phyloP scores from a whole-genome alignment of 176 grass and related monocot genomes.

The Oryza coarctata region DNA sequence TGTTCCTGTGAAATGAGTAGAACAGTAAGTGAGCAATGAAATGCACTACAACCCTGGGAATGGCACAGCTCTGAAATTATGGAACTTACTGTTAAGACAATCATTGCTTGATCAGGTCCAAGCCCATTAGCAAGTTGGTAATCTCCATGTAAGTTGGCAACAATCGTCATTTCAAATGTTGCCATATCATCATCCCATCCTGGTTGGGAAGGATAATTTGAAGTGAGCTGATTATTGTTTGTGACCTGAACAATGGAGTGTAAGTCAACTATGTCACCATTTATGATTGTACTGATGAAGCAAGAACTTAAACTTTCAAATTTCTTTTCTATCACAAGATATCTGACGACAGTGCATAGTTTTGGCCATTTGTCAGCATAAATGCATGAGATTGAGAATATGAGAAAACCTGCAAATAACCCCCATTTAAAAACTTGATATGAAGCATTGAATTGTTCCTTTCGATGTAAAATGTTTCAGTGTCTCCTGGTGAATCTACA shows the following conservation, averaged over 20 bases:
- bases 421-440: conserved; percentile 71
- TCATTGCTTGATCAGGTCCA: conserved; percentile 50
- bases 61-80: conserved; percentile 8
- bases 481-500: conserved; percentile 43
- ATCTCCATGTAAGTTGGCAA: conserved; percentile 80
- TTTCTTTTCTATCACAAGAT: conserved; percentile 8
- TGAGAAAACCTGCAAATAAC: conserved; percentile 63
- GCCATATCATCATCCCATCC: conserved; percentile 64
- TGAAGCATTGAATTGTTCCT: conserved; percentile 69
- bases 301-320: conserved; percentile 1
- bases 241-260: conserved; percentile 59
- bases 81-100: conserved; percentile 61
- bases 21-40: not conserved
- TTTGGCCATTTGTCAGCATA: not conserved
- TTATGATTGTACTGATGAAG: not conserved
- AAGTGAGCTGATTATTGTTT: conserved; percentile 54
- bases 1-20: conserved; percentile 57
- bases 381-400: not conserved
- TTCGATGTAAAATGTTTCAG: conserved; percentile 69
- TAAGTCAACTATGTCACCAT: conserved; percentile 23
- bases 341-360: not conserved
- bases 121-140: conserved; percentile 89
- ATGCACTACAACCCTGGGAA: not conserved
- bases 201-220: conserved; percentile 68
- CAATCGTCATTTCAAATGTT: conserved; percentile 76